Conservation (phyloP, 129 eudicot species). For the Tanacetum coccineum region DNA sequence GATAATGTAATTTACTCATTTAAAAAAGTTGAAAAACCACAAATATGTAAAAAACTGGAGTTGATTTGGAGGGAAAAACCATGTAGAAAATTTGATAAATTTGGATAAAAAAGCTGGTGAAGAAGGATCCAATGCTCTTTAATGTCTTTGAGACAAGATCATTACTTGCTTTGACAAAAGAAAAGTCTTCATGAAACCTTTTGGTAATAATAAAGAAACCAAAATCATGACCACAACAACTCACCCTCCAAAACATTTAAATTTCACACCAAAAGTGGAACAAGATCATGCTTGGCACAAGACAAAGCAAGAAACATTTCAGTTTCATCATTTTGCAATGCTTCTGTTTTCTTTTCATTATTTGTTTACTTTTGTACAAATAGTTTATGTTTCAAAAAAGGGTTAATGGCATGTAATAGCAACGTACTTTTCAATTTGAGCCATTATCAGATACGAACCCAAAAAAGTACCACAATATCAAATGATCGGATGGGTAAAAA, state of each 20-base stretch:
- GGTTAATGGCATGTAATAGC: too few species aligned
- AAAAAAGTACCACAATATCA: too few species aligned
- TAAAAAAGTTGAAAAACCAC: too few species aligned
- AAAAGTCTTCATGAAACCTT: conserved; percentile 26
- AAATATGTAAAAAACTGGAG: too few species aligned
- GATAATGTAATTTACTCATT: too few species aligned
- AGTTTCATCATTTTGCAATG: neutral
- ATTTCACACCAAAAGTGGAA: conserved; percentile 19
- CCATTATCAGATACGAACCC: too few species aligned
- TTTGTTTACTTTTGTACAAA: neutral
- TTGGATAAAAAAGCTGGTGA: conserved; percentile 5
- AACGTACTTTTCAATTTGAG: too few species aligned
- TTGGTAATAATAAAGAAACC: conserved; percentile 24
- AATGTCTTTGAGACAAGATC: neutral
- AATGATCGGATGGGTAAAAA: too few species aligned
- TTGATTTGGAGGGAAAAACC: conserved; percentile 8
- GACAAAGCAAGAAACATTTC: conserved; percentile 16
- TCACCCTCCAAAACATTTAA: conserved; percentile 14
- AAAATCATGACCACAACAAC: conserved; percentile 31
- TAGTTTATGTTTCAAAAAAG: neutral
- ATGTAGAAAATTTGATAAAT: neutral
- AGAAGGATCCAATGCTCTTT: conserved; percentile 32
- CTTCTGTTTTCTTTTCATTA: neutral
- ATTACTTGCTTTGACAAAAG: conserved; percentile 27
- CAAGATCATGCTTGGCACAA: conserved; percentile 24